phyloP scores from a whole-genome alignment of 2,329 filamentous ascomycete genomes.

The Phaeosphaeriaceae sp. region DNA sequence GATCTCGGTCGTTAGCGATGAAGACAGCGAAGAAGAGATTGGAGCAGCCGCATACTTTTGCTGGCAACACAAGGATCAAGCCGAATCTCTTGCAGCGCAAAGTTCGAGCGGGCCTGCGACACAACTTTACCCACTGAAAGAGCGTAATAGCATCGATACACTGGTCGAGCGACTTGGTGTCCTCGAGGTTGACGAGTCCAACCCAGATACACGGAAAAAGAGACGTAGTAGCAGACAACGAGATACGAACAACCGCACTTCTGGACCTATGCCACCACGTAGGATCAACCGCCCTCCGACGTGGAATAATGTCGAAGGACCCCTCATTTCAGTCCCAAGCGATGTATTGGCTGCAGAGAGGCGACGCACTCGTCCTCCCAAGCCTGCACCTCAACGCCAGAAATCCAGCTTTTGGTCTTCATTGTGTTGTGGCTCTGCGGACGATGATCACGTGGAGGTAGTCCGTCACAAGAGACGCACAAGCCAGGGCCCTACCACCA shows the following conservation, averaged over 20 bases:
- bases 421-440: slow-evolving; percentile 51
- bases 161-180: slow-evolving; percentile 81
- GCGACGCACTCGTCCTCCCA: slow-evolving; percentile 26
- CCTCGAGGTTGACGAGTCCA: slow-evolving; percentile 65
- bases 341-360: slow-evolving; percentile 44
- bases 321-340: slow-evolving; percentile 54
- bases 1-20: slow-evolving; percentile 44
- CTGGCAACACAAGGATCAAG: slow-evolving; percentile 95
- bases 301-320: slow-evolving; percentile 56
- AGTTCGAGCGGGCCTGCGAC: slow-evolving; percentile 39
- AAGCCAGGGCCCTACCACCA: slow-evolving; percentile 11
- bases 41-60: slow-evolving; percentile 75
- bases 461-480: slow-evolving; percentile 50
- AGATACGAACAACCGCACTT: slow-evolving; percentile 19
- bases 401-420: slow-evolving; percentile 51
- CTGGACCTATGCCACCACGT: slow-evolving; percentile 26
- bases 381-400: slow-evolving; percentile 23
- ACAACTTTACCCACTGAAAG: slow-evolving; percentile 65
- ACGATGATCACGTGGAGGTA: slow-evolving; percentile 54
- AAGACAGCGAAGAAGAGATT: slow-evolving; percentile 61
- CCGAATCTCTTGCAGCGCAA: slow-evolving; percentile 51
- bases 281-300: slow-evolving; percentile 50
- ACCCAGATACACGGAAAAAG: slow-evolving; percentile 45
- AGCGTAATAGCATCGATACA: slow-evolving; percentile 84
- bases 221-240: slow-evolving; percentile 26